Conservation (phyloP, 768 basidiomycete species). For the Ephemerocybe angulata region DNA sequence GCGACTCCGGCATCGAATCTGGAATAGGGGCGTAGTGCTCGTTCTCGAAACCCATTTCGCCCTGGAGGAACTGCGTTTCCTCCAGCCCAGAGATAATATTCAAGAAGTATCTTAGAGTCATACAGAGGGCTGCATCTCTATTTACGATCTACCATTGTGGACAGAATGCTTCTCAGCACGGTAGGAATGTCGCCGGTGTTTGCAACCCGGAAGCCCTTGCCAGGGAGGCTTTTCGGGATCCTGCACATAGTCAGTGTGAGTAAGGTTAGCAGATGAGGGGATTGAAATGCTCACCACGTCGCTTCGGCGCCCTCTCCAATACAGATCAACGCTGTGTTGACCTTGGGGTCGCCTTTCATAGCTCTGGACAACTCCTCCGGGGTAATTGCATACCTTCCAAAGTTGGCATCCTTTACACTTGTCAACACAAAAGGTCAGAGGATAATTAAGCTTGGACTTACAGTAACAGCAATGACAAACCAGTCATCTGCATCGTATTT, state of each 20-base stretch:
- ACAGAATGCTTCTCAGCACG: slow-evolving; percentile 59
- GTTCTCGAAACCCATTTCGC: too few species aligned
- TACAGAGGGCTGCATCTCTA: background rate
- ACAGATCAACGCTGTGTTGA: slow-evolving; percentile 63
- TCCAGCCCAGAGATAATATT: background rate
- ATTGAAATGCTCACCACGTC: slow-evolving; percentile 47
- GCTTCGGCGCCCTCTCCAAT: slow-evolving; percentile 69
- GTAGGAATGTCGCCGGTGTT: slow-evolving; percentile 64
- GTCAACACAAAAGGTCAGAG: background rate
- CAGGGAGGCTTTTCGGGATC: slow-evolving; percentile 60
- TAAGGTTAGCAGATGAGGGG: background rate
- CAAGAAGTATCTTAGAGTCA: background rate
- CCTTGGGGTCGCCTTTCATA: slow-evolving; percentile 60
- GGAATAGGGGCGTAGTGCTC: too few species aligned
- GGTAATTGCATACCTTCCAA: slow-evolving; percentile 58
- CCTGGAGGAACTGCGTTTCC: background rate
- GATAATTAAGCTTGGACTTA: slow-evolving; percentile 14
- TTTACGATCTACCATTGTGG: slow-evolving; percentile 48
- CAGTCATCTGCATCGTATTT: slow-evolving; percentile 71
- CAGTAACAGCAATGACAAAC: slow-evolving; percentile 68
- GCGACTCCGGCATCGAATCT: too few species aligned
- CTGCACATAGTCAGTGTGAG: slow-evolving; percentile 26
- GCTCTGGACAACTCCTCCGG: slow-evolving; percentile 52
- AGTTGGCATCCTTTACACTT: slow-evolving; percentile 54
- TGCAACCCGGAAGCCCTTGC: slow-evolving; percentile 53